Evolutionary conservation across 495 filamentous ascomycete species (phyloP), one percentile per base, ranked within the genome.

Genomic region (Aspergillus bridgeri): DNA sequence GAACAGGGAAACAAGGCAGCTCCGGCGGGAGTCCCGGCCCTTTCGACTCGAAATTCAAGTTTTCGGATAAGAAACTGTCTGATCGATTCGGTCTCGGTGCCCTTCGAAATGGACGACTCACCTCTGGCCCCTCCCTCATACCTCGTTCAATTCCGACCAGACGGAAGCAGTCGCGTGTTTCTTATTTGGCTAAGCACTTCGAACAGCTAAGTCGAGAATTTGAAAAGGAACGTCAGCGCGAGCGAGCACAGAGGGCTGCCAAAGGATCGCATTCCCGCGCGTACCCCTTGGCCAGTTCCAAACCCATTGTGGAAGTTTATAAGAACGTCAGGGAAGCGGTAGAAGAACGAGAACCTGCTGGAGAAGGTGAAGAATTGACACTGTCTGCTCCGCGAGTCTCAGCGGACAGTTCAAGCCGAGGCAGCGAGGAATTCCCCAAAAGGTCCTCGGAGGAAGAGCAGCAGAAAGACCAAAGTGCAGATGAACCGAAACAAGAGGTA

Each of bases 161-260:
- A 59, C 82, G 75, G 46, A 87, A 81, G 45, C 85, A 88, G 51
- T 81, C 86, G 2, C 89, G 88, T 51, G 95, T 99, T 1, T 92
- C 90, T 5, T 90, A 83, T 5, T 81, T 98, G 27, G 91, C 95
- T 15, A 91, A 90, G 65, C 95, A 98, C 69, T 97, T 98, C 65
- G 95, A 99, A 69, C 92, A 97, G 66, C 72, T 99, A 33, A 96
- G 91, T 57, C 88, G 92, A 6, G 95, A 99, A 62, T 98, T 98
- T 61, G 92, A 99, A 65, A 95, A 92, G 66, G 93, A 98, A 75
- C 81, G 95, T 42, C 81, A 92, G 49, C 88, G 88, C 56, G 92
- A 99, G 65, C 83, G 88, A 66, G 85, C 86, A 49, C 88, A 92
- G 64, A 81, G 90, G 56, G 89, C 89, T 45, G 88, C 89, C n/a